These are phyloP conservation scores for Eucalyptus rudis DNA, from an alignment of 345 rosid species.

Conservation along the genomic window DNA sequence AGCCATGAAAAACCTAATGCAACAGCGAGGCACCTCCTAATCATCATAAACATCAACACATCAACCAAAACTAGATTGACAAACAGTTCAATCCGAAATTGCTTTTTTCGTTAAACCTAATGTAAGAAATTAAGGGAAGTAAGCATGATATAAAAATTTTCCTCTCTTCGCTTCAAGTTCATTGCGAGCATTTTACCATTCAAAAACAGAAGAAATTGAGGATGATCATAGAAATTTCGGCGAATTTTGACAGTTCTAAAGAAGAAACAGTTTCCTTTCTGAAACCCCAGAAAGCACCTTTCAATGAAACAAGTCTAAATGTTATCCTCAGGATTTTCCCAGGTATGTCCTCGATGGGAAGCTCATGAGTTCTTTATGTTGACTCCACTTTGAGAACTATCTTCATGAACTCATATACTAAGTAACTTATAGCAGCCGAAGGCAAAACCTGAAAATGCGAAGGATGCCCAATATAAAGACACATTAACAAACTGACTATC, in stretches of 20 bases:
- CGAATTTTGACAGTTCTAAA: background rate
- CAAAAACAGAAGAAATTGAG: background rate
- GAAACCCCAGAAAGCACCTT: background rate
- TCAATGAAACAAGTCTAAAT: background rate
- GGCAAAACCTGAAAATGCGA: slow-evolving; percentile 57
- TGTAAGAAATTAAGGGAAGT: background rate
- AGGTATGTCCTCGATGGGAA: background rate
- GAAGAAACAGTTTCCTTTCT: background rate
- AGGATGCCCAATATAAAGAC: background rate
- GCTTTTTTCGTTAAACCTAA: background rate
- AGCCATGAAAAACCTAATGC: background rate
- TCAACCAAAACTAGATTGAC: background rate
- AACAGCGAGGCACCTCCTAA: background rate
- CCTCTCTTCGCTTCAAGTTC: background rate
- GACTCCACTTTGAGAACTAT: slow-evolving; percentile 76
- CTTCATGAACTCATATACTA: slow-evolving; percentile 83
- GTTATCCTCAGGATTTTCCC: background rate
- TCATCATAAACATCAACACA: background rate
- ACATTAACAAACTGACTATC: background rate
- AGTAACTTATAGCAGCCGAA: slow-evolving; percentile 84
- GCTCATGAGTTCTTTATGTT: background rate
- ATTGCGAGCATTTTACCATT: background rate
- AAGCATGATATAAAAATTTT: background rate
- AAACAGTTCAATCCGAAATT: background rate
- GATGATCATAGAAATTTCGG: background rate